phyloP scores from a whole-genome alignment of 106 monocot genomes.

The Phalaenopsis equestris region DNA sequence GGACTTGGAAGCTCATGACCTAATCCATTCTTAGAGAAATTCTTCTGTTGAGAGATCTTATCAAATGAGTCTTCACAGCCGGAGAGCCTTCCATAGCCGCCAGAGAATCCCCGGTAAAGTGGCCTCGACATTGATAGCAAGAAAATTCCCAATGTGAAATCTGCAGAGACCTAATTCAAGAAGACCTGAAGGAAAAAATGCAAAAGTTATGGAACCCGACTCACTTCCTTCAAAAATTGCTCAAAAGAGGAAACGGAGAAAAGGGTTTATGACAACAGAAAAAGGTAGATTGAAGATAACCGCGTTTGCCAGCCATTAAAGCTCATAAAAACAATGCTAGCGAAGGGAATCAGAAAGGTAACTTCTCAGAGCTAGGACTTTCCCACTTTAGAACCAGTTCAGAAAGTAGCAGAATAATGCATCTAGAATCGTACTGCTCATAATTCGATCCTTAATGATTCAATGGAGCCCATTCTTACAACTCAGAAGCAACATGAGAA shows the following conservation, averaged over 20 bases:
- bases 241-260: neutral
- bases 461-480: constrained; percentile 13
- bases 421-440: neutral
- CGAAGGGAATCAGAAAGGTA: constrained; percentile 3
- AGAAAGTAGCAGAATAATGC: constrained; percentile 4
- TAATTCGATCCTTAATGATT: neutral
- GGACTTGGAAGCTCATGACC: constrained; percentile 25
- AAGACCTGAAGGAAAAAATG: constrained; percentile 4
- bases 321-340: constrained; percentile 3
- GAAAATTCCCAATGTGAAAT: constrained; percentile 11
- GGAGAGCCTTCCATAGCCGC: constrained; percentile 20
- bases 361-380: neutral
- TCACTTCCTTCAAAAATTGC: neutral
- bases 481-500: neutral
- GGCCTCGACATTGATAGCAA: constrained; percentile 52
- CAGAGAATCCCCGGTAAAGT: constrained; percentile 53
- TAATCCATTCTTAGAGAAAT: constrained; percentile 27
- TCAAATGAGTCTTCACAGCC: constrained; percentile 22
- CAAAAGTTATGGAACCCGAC: neutral
- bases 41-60: constrained; percentile 27
- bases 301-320: neutral
- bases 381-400: neutral
- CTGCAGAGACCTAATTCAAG: neutral
- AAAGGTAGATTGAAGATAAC: neutral
- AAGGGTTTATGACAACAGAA: neutral